Percentiles rank a stretch among this genome's conserved stretches.
Conservation (phyloP, 352 stramenopile genomes). For the Phytophthora pisi region DNA sequence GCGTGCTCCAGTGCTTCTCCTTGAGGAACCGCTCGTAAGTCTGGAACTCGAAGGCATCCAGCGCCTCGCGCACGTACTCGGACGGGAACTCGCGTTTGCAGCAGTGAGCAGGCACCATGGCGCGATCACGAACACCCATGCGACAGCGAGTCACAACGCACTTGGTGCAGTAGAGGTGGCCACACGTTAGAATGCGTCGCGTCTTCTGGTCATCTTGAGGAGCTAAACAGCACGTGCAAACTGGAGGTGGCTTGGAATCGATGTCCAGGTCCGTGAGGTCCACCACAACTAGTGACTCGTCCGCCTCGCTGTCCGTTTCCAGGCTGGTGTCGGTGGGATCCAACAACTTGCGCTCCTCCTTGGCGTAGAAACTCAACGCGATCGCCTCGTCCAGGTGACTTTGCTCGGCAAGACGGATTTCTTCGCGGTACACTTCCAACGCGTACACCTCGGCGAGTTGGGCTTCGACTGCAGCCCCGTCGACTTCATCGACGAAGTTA, state of each 20-base stretch:
- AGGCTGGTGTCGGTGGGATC: conserved; percentile 2
- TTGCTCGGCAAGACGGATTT: conserved; percentile 44
- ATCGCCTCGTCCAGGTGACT: conserved; percentile 43
- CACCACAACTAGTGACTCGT: conserved; percentile 19
- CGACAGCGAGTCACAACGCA: conserved; percentile 61
- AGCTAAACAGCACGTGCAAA: conserved; percentile 45
- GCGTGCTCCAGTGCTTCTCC: conserved; percentile 52
- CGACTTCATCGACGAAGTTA: conserved; percentile 26
- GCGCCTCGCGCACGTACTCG: conserved; percentile 61
- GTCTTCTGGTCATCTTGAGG: conserved; percentile 17
- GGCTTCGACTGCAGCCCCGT: conserved; percentile 21
- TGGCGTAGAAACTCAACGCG: conserved; percentile 50
- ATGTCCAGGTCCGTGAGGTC: conserved; percentile 12
- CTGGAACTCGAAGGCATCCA: conserved; percentile 33
- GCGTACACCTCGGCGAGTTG: conserved; percentile 34
- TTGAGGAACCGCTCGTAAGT: conserved; percentile 63
- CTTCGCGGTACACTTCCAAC: conserved; percentile 49
- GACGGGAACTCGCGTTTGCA: conserved; percentile 71
- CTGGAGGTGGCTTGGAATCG: conserved; percentile 46
- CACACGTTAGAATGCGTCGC: conserved; percentile 50
- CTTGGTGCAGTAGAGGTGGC: conserved; percentile 64
- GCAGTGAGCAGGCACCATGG: conserved; percentile 68
- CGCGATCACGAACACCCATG: conserved; percentile 60
- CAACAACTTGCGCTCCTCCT: conserved; percentile 49
- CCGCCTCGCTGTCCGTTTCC: conserved; percentile 26